A percentile compares a stretch with the other conserved stretches of the same genome.
These are phyloP conservation scores for Boletus pseudopeckii DNA, from an alignment of 768 basidiomycete genomes.

Conservation along the genomic window DNA sequence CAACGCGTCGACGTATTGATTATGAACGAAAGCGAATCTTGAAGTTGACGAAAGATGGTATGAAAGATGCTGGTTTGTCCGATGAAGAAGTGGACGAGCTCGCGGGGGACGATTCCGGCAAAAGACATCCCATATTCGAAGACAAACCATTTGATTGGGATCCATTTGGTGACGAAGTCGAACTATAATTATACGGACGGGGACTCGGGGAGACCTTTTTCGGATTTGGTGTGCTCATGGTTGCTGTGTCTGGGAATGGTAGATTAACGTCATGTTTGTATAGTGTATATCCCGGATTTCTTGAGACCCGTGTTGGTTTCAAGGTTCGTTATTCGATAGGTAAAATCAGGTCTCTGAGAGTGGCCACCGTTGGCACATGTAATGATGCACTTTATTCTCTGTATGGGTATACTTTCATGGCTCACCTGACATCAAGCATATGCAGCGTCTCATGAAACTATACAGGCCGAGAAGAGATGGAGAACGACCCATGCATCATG, in stretches of 20 bases:
- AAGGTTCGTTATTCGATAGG: background rate
- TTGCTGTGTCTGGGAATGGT: background rate
- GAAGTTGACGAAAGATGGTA: conserved; percentile 28
- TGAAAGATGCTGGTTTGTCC: conserved; percentile 24
- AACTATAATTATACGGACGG: conserved; percentile 9
- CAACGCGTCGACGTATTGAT: conserved; percentile 28
- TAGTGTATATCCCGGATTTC: conserved; percentile 2
- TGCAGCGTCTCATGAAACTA: no score
- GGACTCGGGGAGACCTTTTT: background rate
- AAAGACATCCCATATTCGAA: conserved; percentile 22
- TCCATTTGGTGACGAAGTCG: conserved; percentile 28
- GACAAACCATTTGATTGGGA: conserved; percentile 33
- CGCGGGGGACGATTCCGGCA: background rate
- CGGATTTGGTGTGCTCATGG: background rate
- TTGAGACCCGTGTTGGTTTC: background rate
- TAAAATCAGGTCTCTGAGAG: no score
- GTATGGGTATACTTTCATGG: background rate
- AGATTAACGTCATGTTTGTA: conserved; percentile 7
- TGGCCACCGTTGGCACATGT: background rate
- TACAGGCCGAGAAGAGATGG: no score
- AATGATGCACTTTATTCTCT: background rate
- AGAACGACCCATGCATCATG: no score
- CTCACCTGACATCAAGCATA: no score
- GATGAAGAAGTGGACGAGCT: conserved; percentile 28
- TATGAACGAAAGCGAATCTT: conserved; percentile 29